Evolutionary conservation across 192 early-diverging fungal species (phyloP), one percentile per base, ranked within the genome.

Genomic region (Umbelopsis sp.): DNA sequence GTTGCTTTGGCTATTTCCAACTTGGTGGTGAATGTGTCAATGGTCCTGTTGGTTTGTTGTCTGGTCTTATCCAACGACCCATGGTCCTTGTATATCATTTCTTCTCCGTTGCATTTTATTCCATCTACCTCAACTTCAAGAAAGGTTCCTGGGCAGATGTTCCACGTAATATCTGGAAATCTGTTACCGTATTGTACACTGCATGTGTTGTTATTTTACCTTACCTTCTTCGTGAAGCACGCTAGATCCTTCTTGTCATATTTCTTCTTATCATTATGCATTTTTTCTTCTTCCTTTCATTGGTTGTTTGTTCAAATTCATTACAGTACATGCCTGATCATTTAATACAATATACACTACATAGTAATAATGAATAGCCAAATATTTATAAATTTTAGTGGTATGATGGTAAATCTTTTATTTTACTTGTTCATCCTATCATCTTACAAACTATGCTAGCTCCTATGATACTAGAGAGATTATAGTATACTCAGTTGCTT

Each of bases 1-100:
- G 91, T 14, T 96, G 94, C 71, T 96, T 99, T 79, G 86, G 79
- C 10, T 99, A 98, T 72, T 91, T 99, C 72, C 71, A 85, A 50
- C 85, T 92, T 29, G 97, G 97, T 45, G 93, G 94, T 2, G 79
- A 82, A 26, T 97, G 90, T 73, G 83, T 92, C 16, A 82, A 87
- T 68, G 92, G 89, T 0, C 97, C 97, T 4, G 89, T 94, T 29
- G 92, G 94, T 16, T 81, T 99, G 21, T 79, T 97, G 16, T 94
- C 93, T n/a, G 94, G 94, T 8, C 80, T 97, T 29, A 77, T 89
- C 12, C 89, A 89, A 25, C 86, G 84, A 45, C 95, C 96, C 9
- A 44, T 86, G 49, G 82, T 96, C 11, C 86, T 98, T 6, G 67
- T 97, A 0, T 88, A 86, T 72, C 96, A 98, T 81, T 99, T 99